Evolutionary conservation across 176 grass and related monocot genomes (phyloP), one percentile per base, ranked within the genome.

Genomic region (Zea mays): DNA sequence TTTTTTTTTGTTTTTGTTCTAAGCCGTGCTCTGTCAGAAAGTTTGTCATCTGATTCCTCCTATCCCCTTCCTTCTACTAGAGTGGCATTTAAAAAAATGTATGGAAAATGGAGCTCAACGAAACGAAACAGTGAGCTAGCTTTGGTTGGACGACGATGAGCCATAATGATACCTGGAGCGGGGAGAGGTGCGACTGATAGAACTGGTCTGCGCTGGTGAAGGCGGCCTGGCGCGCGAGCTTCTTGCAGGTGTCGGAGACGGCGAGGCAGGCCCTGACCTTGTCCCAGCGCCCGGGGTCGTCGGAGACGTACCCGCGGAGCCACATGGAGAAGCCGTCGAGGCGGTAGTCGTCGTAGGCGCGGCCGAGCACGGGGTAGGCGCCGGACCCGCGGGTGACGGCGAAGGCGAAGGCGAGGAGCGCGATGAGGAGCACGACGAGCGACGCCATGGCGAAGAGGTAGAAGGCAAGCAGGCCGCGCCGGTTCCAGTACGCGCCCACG

Each of bases 391-490:
- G 75, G 7, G 91, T 94, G 63, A 94, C 91, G 72, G 86, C 91
- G 84, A 88, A 98, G 83, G 95, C 91, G 56, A 94, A 92, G 77
- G 81, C 77, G 62, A 98, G 87, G 34, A 98, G 86, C 37, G 19
- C 79, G 67, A 98, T 69, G 89, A 98, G 95, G 14, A 94, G 68
- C 43, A 78, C 73, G 40, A 98, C 71, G 81, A 98, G 91, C 5
- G 45, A 49, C 11, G 80, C 95, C 95, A 94, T 98, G 85, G 87
- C 81, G 87, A 88, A 94, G 73, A 94, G 95, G 89, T 98, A 98
- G 89, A 88, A 65, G 13, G 87, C 91, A 3, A 98, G 95, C 11
- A 98, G 95, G 67, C 95, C 52, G 41, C 86, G 76, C 16, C 83
- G 87, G 83, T 94, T 92, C 89, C 87, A 98, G 85, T 90, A 94